These are phyloP conservation scores for Citrus sinensis DNA, from an alignment of 345 rosid species.

Conservation along the genomic window DVS_A1.0 CM039162.1:32032001-32032500, in stretches of 20 bases:
- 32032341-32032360: too few relatives aligned
- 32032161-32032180: too few relatives aligned
- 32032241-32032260: slow-evolving; percentile 38
- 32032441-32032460: slow-evolving; percentile 68
- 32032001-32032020: slow-evolving; percentile 60
- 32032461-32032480: slow-evolving; percentile 45
- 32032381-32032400: neutral
- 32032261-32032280: slow-evolving; percentile 69
- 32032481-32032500: neutral
- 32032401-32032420: neutral
- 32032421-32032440: slow-evolving; percentile 50
- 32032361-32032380: neutral
- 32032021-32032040: slow-evolving; percentile 64
- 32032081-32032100: too few relatives aligned
- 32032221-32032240: too few relatives aligned
- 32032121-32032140: too few relatives aligned
- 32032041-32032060: neutral
- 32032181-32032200: too few relatives aligned
- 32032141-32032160: too few relatives aligned
- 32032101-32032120: too few relatives aligned
- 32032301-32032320: slow-evolving; percentile 69
- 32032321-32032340: slow-evolving; percentile 67
- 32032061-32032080: too few relatives aligned
- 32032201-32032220: too few relatives aligned
- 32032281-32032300: slow-evolving; percentile 64